phyloP scores from a whole-genome alignment of 805 yeast genomes.

The Kuraishia hungarica region DNA sequence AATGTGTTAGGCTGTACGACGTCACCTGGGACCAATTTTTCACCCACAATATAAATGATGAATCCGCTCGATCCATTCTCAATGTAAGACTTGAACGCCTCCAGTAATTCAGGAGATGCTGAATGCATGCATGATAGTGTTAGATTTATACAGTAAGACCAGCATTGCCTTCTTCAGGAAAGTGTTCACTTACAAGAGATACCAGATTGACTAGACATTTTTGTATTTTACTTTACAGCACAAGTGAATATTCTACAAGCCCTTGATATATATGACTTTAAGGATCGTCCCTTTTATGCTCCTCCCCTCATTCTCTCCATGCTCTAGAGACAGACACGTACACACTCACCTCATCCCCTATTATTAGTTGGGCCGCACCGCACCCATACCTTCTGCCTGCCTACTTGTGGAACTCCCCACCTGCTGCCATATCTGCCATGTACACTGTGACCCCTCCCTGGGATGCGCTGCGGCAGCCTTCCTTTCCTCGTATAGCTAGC shows the following conservation, averaged over 20 bases:
- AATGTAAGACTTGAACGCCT: constrained; percentile 33
- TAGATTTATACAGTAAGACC: constrained; percentile 12
- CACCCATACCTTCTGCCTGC: neutral
- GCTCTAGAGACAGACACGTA: neutral
- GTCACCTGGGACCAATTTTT: constrained; percentile 24
- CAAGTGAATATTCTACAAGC: neutral
- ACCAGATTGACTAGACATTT: constrained; percentile 67
- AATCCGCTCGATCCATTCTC: constrained; percentile 20
- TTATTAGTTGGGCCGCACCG: no score
- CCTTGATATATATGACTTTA: neutral
- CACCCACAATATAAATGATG: constrained; percentile 18
- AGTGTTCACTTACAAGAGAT: constrained; percentile 28
- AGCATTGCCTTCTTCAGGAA: constrained; percentile 15
- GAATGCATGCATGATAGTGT: constrained; percentile 4
- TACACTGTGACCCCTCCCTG: no score
- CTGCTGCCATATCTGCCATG: no score
- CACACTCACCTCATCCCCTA: neutral
- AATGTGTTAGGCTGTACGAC: constrained; percentile 19
- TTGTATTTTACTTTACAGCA: no score
- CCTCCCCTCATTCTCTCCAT: neutral
- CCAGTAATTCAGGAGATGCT: constrained; percentile 35
- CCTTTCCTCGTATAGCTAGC: no score
- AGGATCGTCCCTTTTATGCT: neutral
- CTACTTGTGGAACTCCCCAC: neutral
- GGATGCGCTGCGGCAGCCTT: no score